Percentiles rank a stretch among this genome's conserved stretches.
phyloP scores from a whole-genome alignment of 768 basidiomycete species.

The Suillus subluteus region DNA sequence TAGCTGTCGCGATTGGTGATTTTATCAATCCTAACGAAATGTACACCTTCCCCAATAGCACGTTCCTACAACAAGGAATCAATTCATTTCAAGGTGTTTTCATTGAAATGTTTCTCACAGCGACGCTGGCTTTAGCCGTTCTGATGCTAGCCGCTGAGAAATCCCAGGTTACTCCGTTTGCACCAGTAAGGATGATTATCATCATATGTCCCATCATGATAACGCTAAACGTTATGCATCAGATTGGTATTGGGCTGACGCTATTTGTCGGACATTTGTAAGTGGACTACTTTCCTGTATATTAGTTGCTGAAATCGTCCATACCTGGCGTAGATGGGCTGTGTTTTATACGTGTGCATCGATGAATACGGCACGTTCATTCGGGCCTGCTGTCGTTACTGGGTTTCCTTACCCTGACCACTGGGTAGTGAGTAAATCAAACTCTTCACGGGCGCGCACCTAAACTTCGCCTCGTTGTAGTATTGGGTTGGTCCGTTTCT shows the following conservation, averaged over 20 bases:
- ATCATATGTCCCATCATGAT: not conserved
- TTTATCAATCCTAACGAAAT: not conserved
- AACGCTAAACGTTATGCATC: not conserved
- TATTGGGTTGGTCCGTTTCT: slow-evolving; percentile 75
- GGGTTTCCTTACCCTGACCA: slow-evolving; percentile 56
- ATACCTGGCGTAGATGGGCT: slow-evolving; percentile 46
- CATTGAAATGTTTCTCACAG: slow-evolving; percentile 74
- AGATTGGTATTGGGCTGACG: slow-evolving; percentile 69
- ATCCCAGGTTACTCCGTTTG: slow-evolving; percentile 65
- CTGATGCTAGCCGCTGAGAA: slow-evolving; percentile 77
- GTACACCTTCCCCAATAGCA: slow-evolving; percentile 37
- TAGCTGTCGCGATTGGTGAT: slow-evolving; percentile 3
- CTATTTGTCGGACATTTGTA: slow-evolving; percentile 66
- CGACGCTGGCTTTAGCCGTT: slow-evolving; percentile 58
- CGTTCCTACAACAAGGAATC: slow-evolving; percentile 46
- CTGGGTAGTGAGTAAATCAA: slow-evolving; percentile 56
- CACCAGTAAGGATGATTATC: slow-evolving; percentile 46
- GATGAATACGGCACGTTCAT: slow-evolving; percentile 71
- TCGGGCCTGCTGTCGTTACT: slow-evolving; percentile 68
- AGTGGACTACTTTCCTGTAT: slow-evolving; percentile 21
- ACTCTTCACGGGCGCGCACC: not conserved
- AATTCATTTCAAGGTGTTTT: slow-evolving; percentile 63
- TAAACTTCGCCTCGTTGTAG: slow-evolving; percentile 33
- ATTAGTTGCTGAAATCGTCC: not conserved
- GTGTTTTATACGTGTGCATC: slow-evolving; percentile 65